These are phyloP conservation scores for Fusarium sp. DNA, from an alignment of 2,329 filamentous ascomycete genomes.

Conservation along the genomic window DNA sequence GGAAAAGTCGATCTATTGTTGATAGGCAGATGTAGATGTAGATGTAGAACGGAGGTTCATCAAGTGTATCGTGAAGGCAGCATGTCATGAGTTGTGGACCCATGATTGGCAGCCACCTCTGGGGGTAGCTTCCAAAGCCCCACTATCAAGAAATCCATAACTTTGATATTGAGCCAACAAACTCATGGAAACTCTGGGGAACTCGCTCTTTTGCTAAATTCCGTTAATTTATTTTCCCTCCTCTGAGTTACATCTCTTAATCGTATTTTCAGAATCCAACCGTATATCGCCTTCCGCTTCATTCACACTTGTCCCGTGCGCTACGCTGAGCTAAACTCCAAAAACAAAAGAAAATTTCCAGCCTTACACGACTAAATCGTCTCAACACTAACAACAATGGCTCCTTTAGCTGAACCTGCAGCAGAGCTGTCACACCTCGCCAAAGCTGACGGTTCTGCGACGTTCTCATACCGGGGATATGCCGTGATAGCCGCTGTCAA, in stretches of 20 bases:
- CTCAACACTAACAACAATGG: slow-evolving; percentile 50
- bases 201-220: not conserved
- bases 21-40: not conserved
- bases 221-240: not conserved
- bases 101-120: slow-evolving; percentile 20
- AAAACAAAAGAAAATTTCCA: slow-evolving; percentile 26
- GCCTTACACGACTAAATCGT: slow-evolving; percentile 1
- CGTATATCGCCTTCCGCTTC: not conserved
- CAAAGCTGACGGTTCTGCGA: slow-evolving; percentile 81
- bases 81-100: slow-evolving; percentile 23
- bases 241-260: not conserved
- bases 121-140: slow-evolving; percentile 9
- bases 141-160: slow-evolving; percentile 8
- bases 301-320: not conserved
- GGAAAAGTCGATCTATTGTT: slow-evolving; percentile 10
- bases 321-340: slow-evolving; percentile 13
- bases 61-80: not conserved
- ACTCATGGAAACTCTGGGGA: not conserved
- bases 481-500: slow-evolving; percentile 87
- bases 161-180: not conserved
- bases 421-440: slow-evolving; percentile 67
- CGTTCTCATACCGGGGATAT: slow-evolving; percentile 78
- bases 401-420: slow-evolving; percentile 56
- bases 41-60: slow-evolving; percentile 6
- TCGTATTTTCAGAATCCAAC: not conserved